phyloP scores from a whole-genome alignment of 2,329 filamentous ascomycete species.

The Pseudocercospora vitis region DNA sequence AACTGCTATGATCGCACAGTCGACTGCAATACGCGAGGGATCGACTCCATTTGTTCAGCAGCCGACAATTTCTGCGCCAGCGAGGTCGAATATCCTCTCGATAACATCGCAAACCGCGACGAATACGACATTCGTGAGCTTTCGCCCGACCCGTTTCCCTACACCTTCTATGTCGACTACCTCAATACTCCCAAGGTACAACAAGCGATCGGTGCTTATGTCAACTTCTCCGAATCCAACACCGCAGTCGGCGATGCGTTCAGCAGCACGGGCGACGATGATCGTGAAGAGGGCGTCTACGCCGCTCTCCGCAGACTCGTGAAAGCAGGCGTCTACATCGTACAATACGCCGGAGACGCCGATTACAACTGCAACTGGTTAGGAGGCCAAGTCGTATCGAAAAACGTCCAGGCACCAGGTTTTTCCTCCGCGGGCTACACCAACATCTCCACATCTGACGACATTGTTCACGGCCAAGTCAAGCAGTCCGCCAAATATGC shows the following conservation, averaged over 20 bases:
- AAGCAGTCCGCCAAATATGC: conserved; percentile 53
- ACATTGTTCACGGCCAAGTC: conserved; percentile 53
- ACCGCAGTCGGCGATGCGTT: conserved; percentile 49
- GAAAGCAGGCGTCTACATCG: conserved; percentile 43
- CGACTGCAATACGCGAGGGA: conserved; percentile 55
- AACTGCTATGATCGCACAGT: conserved; percentile 61
- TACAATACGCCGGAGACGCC: conserved; percentile 51
- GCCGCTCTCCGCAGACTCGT: conserved; percentile 44
- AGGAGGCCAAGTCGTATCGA: conserved; percentile 43
- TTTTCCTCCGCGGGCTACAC: conserved; percentile 49
- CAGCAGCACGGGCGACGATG: conserved; percentile 52
- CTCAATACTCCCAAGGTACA: conserved; percentile 58
- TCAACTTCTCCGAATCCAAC: conserved; percentile 56
- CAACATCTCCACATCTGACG: conserved; percentile 47
- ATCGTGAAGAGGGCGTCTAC: conserved; percentile 46
- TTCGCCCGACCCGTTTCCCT: conserved; percentile 58
- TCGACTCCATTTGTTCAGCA: conserved; percentile 51
- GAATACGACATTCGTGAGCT: conserved; percentile 62
- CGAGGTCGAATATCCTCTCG: conserved; percentile 55
- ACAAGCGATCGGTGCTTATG: conserved; percentile 59
- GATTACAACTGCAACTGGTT: conserved; percentile 51
- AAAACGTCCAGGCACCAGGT: conserved; percentile 43
- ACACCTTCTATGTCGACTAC: conserved; percentile 53
- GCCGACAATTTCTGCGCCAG: conserved; percentile 59
- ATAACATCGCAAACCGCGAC: conserved; percentile 55